Percentiles rank a stretch among this genome's conserved stretches.
Evolutionary conservation across 179 eudicot species (phyloP).

Genomic region (Actinidia polygama): DNA sequence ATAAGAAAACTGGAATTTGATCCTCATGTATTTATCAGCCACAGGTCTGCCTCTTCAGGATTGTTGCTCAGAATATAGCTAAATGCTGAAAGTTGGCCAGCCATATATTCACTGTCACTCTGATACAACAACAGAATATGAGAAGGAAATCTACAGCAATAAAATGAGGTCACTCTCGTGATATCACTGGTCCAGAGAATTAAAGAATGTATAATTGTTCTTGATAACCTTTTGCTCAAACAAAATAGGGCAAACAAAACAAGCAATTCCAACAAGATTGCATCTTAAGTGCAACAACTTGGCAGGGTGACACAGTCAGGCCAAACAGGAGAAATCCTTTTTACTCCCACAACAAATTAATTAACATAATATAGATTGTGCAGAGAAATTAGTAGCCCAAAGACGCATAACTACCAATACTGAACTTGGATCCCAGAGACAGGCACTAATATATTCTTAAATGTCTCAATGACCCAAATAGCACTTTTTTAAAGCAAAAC

Average conservation of each 20-base stretch:
- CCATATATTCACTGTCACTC: conserved; percentile 99
- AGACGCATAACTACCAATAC: too few relatives aligned
- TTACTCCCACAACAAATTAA: too few relatives aligned
- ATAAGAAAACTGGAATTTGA: not conserved
- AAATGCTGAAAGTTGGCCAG: conserved; percentile 96
- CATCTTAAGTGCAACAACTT: too few relatives aligned
- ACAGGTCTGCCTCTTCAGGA: conserved; percentile 89
- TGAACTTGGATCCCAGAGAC: too few relatives aligned
- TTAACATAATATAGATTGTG: too few relatives aligned
- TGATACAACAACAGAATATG: conserved; percentile 29
- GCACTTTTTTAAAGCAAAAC: too few relatives aligned
- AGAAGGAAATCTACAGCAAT: not conserved
- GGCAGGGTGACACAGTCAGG: too few relatives aligned
- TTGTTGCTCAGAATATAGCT: conserved; percentile 76
- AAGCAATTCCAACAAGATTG: too few relatives aligned
- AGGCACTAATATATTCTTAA: too few relatives aligned
- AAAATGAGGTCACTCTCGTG: not conserved
- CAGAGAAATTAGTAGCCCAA: too few relatives aligned
- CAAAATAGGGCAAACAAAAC: not conserved
- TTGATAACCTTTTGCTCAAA: not conserved
- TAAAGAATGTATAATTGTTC: not conserved
- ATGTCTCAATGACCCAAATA: too few relatives aligned
- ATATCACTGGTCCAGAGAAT: not conserved
- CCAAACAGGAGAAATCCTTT: too few relatives aligned
- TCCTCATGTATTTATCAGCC: conserved; percentile 97